These are phyloP conservation scores for Dactylonectria macrodidyma DNA, from an alignment of 2,329 filamentous ascomycete species.

Conservation along the genomic window DNA sequence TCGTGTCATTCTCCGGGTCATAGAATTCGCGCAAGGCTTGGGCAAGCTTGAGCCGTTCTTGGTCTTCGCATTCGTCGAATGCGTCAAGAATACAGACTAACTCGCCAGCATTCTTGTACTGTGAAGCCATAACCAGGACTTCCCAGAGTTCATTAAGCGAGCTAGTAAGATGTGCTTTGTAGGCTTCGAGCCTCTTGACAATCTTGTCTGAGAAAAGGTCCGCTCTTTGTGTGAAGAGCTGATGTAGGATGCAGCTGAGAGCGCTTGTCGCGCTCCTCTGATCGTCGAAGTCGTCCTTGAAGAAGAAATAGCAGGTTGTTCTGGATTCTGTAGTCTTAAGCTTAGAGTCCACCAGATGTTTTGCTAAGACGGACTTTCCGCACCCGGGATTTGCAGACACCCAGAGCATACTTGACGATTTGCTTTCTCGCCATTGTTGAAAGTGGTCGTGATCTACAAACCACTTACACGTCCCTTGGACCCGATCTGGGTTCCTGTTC, in stretches of 20 bases:
- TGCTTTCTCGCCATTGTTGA: constrained; percentile 21
- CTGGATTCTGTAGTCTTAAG: constrained; percentile 34
- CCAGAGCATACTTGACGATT: constrained; percentile 25
- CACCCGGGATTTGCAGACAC: constrained; percentile 61
- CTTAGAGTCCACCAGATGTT: constrained; percentile 51
- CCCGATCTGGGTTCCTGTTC: constrained; percentile 29
- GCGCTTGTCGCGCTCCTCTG: constrained; percentile 50
- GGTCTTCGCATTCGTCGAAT: constrained; percentile 56
- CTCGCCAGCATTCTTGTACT: constrained; percentile 34
- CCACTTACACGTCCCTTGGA: constrained; percentile 37
- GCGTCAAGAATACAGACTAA: constrained; percentile 58
- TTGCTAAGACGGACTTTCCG: constrained; percentile 61
- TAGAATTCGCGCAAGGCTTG: constrained; percentile 47
- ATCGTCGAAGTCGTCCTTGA: constrained; percentile 58
- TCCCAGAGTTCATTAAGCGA: constrained; percentile 52
- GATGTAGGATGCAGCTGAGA: constrained; percentile 55
- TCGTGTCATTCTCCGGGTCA: neutral
- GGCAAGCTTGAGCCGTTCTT: constrained; percentile 40
- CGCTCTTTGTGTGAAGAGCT: constrained; percentile 51
- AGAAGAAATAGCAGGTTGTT: constrained; percentile 60
- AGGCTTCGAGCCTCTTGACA: constrained; percentile 36
- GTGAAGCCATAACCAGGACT: constrained; percentile 41
- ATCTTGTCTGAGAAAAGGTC: constrained; percentile 42
- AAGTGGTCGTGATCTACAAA: constrained; percentile 26
- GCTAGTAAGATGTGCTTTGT: constrained; percentile 31